Conservation (phyloP, 169 alveolate genomes). For the Eimeria acervulina region DNA sequence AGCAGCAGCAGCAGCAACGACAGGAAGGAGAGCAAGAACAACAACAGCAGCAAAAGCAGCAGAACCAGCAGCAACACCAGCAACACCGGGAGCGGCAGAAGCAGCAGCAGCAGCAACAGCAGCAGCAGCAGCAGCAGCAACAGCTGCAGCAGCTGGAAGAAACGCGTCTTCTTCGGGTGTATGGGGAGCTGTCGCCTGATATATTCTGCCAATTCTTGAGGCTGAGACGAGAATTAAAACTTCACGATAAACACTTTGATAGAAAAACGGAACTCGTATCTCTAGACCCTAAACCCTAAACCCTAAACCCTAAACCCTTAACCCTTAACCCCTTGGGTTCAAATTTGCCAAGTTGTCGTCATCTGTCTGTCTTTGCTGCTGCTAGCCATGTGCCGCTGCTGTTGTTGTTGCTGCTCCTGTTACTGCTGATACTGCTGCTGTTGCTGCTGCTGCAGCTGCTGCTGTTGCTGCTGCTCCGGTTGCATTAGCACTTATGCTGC, state of each 20-base stretch:
- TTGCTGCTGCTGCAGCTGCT: background rate
- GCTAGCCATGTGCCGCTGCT: background rate
- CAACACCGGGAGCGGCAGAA: background rate
- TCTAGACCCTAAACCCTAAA: slow-evolving; percentile 10
- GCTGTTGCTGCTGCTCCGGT: background rate
- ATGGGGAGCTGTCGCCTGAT: slow-evolving; percentile 15
- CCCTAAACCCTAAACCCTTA: background rate
- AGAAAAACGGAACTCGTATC: background rate
- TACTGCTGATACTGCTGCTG: background rate
- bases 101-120: slow-evolving; percentile 20
- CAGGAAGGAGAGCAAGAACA: background rate
- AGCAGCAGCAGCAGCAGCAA: slow-evolving; percentile 34
- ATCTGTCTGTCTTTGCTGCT: too few relatives aligned
- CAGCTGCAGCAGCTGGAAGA: slow-evolving; percentile 29
- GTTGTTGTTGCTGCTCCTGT: background rate
- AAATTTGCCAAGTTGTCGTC: too few relatives aligned
- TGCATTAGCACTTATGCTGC: too few relatives aligned
- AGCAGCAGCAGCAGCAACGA: background rate
- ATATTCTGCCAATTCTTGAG: slow-evolving; percentile 45
- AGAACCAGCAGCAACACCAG: background rate
- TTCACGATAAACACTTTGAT: background rate
- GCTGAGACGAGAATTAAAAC: slow-evolving; percentile 1
- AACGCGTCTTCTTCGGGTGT: slow-evolving; percentile 2
- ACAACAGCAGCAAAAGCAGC: background rate
- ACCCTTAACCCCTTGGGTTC: too few relatives aligned